Evolutionary conservation across 2,329 filamentous ascomycete genomes (phyloP).

Genomic region (Exserohilum rostratum): DNA sequence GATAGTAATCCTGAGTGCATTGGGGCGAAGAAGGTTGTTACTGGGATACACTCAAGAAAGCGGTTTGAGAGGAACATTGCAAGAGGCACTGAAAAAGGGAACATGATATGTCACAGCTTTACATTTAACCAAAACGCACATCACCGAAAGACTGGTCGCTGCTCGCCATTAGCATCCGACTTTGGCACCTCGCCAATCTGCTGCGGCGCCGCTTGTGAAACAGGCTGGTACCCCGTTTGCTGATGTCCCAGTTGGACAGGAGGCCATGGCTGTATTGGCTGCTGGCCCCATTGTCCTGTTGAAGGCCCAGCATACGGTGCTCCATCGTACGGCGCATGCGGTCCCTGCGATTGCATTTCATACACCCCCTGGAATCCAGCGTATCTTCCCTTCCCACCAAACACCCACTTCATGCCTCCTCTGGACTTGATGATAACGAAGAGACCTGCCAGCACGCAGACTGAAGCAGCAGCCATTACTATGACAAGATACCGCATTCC

Average conservation of each 20-base stretch:
- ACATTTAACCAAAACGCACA: neutral
- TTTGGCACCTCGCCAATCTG: constrained; percentile 3
- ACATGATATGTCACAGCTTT: neutral
- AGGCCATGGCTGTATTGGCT: constrained; percentile 10
- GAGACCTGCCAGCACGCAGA: constrained; percentile 23
- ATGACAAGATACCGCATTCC: constrained; percentile 35
- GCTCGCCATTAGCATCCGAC: constrained; percentile 3
- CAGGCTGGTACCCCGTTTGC: constrained; percentile 5
- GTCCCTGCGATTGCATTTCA: constrained; percentile 24
- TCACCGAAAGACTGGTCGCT: constrained; percentile 8
- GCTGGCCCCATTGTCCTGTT: constrained; percentile 1
- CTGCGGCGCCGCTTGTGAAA: neutral
- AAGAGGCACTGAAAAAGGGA: neutral
- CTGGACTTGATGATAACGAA: constrained; percentile 31
- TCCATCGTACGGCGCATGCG: constrained; percentile 2
- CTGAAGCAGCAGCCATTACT: constrained; percentile 26
- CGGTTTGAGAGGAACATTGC: no score
- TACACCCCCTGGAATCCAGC: constrained; percentile 34
- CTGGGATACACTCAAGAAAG: no score
- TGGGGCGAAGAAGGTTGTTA: no score
- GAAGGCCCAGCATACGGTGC: constrained; percentile 5
- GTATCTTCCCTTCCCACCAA: constrained; percentile 37
- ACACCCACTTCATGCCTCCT: constrained; percentile 36
- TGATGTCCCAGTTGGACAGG: constrained; percentile 12
- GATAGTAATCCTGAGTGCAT: no score